These are phyloP conservation scores for Colletotrichum somersetense DNA, from an alignment of 2,329 filamentous ascomycete species.

Conservation along the genomic window DNA sequence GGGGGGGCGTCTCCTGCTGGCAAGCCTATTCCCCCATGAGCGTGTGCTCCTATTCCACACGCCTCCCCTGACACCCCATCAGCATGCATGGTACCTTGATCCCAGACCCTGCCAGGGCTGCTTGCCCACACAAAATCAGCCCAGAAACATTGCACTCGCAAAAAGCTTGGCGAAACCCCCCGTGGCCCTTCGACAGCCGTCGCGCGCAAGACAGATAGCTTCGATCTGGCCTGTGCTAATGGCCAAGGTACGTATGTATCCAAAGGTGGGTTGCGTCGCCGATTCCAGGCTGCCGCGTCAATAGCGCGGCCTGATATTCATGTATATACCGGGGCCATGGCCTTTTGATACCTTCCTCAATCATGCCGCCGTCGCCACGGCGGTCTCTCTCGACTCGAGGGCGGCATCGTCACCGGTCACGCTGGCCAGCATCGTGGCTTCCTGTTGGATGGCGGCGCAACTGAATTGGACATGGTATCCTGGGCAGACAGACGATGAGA, in stretches of 20 bases:
- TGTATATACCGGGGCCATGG: neutral
- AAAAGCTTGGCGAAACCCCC: slow-evolving; percentile 36
- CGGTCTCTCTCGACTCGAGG: slow-evolving; percentile 3
- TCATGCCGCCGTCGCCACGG: neutral
- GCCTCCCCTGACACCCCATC: slow-evolving; percentile 19
- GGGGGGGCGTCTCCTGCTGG: neutral
- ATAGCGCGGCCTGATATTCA: neutral
- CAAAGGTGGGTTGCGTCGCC: neutral
- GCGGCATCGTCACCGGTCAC: slow-evolving; percentile 19
- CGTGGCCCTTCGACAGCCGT: slow-evolving; percentile 19
- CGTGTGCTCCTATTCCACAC: slow-evolving; percentile 38
- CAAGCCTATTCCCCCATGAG: slow-evolving; percentile 24
- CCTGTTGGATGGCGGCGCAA: slow-evolving; percentile 21
- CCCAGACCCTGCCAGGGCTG: slow-evolving; percentile 11
- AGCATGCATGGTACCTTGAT: slow-evolving; percentile 23
- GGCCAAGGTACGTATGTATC: too few species aligned
- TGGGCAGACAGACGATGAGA: slow-evolving; percentile 15
- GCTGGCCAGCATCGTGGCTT: neutral
- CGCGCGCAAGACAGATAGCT: slow-evolving; percentile 13
- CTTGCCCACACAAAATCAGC: slow-evolving; percentile 9
- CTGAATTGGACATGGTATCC: slow-evolving; percentile 34
- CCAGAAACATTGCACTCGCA: slow-evolving; percentile 16
- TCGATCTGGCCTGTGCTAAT: neutral
- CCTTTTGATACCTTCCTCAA: neutral
- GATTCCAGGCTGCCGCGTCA: slow-evolving; percentile 5